Evolutionary conservation across 495 filamentous ascomycete genomes (phyloP), one percentile per base, ranked within the genome.

Genomic region (Penicillium bovifimosum): DNA sequence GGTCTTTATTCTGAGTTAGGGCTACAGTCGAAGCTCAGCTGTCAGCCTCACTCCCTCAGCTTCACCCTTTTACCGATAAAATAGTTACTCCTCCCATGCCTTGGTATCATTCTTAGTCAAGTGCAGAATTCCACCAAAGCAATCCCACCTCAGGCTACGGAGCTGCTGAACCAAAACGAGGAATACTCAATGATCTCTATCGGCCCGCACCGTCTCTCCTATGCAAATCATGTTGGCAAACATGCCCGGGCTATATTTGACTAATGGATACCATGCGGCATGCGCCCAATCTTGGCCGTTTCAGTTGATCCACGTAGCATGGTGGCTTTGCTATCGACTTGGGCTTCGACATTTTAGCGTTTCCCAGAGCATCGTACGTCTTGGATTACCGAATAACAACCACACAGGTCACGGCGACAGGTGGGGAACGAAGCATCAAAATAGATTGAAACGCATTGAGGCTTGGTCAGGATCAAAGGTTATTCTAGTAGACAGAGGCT

Each of bases 181-280:
- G 20, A 56, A 16, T 34, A 28, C 11, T 50, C 54, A 17, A 53
- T 65, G 52, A 17, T 68, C 39, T 62, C 54, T 13, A 65, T 75
- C 41, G 66, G 68, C 34, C 63, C 67, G 0, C 73, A 76, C 50
- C 46, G 60, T 24, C 67, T 75, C n/a, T 73, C 50, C 17, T 47
- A 57, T 17, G 63, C 62, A 5, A n/a, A n/a, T n/a, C n/a, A n/a
- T n/a, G n/a, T n/a, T n/a, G n/a, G n/a, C n/a, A n/a, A n/a, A n/a
- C n/a, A n/a, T n/a, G n/a, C n/a, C n/a, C n/a, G n/a, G n/a, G n/a
- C n/a, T n/a, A n/a, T n/a, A n/a, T n/a, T n/a, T n/a, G 41, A 48
- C 32, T 39, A 5, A 11, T 29, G n/a, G 34, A 6, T 35, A 28
- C 17, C 33, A 36, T 16, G 26, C 16, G 9, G 17, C 33, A 36